phyloP scores from a whole-genome alignment of 1,139 yeast genomes.

The Casaregolazyma lundiana region DNA sequence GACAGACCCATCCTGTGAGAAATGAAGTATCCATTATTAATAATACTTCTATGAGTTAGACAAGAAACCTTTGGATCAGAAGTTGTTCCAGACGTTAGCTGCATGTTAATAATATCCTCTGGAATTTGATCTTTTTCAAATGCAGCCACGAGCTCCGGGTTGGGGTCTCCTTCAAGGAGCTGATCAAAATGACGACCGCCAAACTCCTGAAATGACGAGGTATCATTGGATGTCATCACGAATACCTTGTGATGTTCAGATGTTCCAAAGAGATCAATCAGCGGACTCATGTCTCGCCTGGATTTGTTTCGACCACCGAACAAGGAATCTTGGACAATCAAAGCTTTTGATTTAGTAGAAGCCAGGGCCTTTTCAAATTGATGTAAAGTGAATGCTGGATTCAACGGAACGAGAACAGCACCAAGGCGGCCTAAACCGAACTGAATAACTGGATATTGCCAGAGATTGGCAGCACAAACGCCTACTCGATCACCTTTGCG shows the following conservation, averaged over 20 bases:
- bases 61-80: slow-evolving; percentile 31
- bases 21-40: slow-evolving; percentile 31
- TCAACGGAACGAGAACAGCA: slow-evolving; percentile 32
- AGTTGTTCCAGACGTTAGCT: slow-evolving; percentile 35
- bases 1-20: slow-evolving; percentile 30
- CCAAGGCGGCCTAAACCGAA: slow-evolving; percentile 32
- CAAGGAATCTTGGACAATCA: slow-evolving; percentile 25
- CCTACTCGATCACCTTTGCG: slow-evolving; percentile 30
- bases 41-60: slow-evolving; percentile 28
- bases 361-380: slow-evolving; percentile 29
- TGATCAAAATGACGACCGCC: slow-evolving; percentile 10
- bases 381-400: slow-evolving; percentile 32
- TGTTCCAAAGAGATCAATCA: slow-evolving; percentile 8
- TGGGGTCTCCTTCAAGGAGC: slow-evolving; percentile 9
- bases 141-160: background rate
- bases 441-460: slow-evolving; percentile 32
- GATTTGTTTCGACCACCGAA: slow-evolving; percentile 16
- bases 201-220: slow-evolving; percentile 7
- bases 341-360: slow-evolving; percentile 25
- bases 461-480: slow-evolving; percentile 31
- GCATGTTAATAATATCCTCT: slow-evolving; percentile 31
- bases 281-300: slow-evolving; percentile 15
- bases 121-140: slow-evolving; percentile 9
- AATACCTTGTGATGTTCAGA: slow-evolving; percentile 8
- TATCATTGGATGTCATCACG: slow-evolving; percentile 4